phyloP scores from a whole-genome alignment of 371 early-diverging fungal species.

The Mortierella sp. region DNA sequence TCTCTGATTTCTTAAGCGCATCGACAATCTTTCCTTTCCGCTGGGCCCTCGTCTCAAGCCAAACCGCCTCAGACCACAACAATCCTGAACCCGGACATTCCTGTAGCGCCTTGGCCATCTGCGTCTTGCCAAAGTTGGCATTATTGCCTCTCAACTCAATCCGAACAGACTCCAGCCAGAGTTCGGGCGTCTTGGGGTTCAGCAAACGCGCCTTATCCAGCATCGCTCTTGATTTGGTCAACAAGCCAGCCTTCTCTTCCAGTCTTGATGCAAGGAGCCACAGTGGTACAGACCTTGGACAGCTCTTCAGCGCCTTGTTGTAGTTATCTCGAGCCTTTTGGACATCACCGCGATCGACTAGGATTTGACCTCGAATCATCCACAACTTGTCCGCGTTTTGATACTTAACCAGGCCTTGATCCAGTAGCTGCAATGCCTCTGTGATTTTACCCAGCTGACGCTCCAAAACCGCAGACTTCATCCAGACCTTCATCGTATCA shows the following conservation, averaged over 20 bases:
- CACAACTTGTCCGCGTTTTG: constrained; percentile 90
- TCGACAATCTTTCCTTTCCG: constrained; percentile 91
- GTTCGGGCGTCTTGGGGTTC: constrained; percentile 81
- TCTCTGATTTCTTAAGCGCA: constrained; percentile 92
- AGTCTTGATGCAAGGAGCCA: constrained; percentile 86
- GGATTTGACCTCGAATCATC: constrained; percentile 93
- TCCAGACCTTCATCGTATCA: constrained; percentile 86
- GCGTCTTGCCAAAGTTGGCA: constrained; percentile 75
- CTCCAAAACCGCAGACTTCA: constrained; percentile 93
- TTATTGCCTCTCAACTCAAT: constrained; percentile 82
- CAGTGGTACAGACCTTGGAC: constrained; percentile 81
- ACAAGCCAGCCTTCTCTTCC: constrained; percentile 79
- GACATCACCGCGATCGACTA: constrained; percentile 64
- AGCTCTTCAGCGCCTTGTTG: constrained; percentile 80
- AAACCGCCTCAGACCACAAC: constrained; percentile 91
- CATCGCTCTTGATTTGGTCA: constrained; percentile 86
- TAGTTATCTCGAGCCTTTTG: constrained; percentile 82
- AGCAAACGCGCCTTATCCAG: constrained; percentile 89
- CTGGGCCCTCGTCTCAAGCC: constrained; percentile 89
- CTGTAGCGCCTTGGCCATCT: constrained; percentile 91
- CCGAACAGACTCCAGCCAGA: constrained; percentile 92
- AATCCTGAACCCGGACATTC: constrained; percentile 91
- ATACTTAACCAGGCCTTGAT: constrained; percentile 77
- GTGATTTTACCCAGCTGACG: constrained; percentile 77
- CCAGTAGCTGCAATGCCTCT: constrained; percentile 76